phyloP scores from a whole-genome alignment of 768 basidiomycete genomes.

The Tylopilus subfusipes region DNA sequence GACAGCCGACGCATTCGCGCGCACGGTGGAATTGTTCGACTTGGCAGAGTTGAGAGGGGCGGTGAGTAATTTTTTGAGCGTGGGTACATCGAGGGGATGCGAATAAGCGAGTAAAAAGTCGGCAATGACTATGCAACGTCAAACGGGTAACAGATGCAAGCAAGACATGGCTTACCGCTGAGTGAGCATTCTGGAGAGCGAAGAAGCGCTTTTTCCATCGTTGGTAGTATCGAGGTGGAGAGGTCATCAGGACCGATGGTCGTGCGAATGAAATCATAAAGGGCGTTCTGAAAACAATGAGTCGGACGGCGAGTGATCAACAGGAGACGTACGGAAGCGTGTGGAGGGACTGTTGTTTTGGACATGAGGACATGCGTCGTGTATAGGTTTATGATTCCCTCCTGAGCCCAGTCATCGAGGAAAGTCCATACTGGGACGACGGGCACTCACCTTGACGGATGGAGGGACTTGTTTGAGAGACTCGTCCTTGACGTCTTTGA shows the following conservation, averaged over 20 bases:
- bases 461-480: conserved; percentile 41
- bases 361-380: conserved; percentile 61
- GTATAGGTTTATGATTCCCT: conserved; percentile 59
- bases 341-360: conserved; percentile 55
- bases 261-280: conserved; percentile 58
- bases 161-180: conserved; percentile 41
- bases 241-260: conserved; percentile 54
- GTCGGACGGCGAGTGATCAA: conserved; percentile 3
- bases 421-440: background rate
- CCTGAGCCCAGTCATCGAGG: conserved; percentile 33
- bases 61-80: conserved; percentile 53
- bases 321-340: conserved; percentile 49
- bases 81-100: conserved; percentile 43
- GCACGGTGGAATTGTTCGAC: conserved; percentile 63
- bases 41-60: conserved; percentile 67
- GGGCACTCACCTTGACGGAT: conserved; percentile 43
- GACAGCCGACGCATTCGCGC: conserved; percentile 52
- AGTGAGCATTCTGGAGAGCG: conserved; percentile 81
- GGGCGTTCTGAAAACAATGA: conserved; percentile 38
- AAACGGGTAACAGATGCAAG: background rate
- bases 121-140: conserved; percentile 42
- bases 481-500: conserved; percentile 53
- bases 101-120: conserved; percentile 57
- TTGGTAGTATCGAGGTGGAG: conserved; percentile 53
- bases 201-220: conserved; percentile 75